phyloP scores from a whole-genome alignment of 768 basidiomycete genomes.

The Hygrophorus russula region DNA sequence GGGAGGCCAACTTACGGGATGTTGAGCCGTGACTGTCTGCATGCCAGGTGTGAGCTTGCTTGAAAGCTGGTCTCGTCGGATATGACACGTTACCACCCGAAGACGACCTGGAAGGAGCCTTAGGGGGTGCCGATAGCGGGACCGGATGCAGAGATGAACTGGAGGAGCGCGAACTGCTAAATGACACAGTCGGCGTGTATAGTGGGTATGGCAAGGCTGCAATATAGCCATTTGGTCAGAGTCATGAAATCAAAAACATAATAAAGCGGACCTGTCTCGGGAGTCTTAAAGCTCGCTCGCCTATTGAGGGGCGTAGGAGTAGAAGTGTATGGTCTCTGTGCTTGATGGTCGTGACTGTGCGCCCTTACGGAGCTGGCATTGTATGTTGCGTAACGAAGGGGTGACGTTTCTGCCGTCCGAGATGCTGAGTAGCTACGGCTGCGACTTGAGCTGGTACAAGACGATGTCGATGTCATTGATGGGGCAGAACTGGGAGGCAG shows the following conservation, averaged over 20 bases:
- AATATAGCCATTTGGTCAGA: conserved; percentile 6
- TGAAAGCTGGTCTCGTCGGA: conserved; percentile 27
- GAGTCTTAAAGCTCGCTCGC: conserved; percentile 30
- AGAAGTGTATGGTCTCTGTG: neutral
- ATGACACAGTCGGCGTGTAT: conserved; percentile 15
- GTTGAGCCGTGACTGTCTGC: conserved; percentile 17
- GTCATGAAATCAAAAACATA: conserved; percentile 1
- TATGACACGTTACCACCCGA: conserved; percentile 22
- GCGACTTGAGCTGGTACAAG: conserved; percentile 23
- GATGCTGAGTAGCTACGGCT: conserved; percentile 27
- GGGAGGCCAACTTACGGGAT: conserved; percentile 3
- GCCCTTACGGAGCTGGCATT: neutral
- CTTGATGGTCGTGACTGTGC: too few relatives aligned
- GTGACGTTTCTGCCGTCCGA: conserved; percentile 25
- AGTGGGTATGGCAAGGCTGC: conserved; percentile 15
- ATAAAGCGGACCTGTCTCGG: conserved; percentile 30
- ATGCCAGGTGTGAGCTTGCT: conserved; percentile 37
- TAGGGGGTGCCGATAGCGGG: conserved; percentile 22
- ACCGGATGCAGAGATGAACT: conserved; percentile 34
- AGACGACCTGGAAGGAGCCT: conserved; percentile 28
- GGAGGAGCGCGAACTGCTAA: conserved; percentile 39
- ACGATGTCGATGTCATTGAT: conserved; percentile 17
- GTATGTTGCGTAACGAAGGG: conserved; percentile 25
- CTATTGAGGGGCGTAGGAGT: conserved; percentile 28
- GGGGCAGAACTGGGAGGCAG: conserved; percentile 12